Evolutionary conservation across 352 stramenopile species (phyloP), one percentile per base, ranked within the genome.

Genomic region (Pilasporangium apinafurcum): DNA sequence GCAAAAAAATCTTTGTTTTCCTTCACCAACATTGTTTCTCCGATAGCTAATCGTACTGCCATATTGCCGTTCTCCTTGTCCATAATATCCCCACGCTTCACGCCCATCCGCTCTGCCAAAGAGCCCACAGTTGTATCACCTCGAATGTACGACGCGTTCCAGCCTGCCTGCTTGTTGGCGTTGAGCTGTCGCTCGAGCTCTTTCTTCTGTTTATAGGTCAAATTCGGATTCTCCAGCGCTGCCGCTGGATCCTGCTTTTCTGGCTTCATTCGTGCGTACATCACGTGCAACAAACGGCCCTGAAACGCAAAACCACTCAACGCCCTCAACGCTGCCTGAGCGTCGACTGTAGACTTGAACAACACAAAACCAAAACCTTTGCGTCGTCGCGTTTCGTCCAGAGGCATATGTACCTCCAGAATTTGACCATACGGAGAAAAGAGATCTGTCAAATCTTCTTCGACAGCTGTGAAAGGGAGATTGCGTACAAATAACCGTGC

Each of bases 311-410:
- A 85, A 26, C 89, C 91, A 51, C 99, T 91, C 43, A 99, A 55
- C 53, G 71, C 65, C 28, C 79, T 79, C n/a, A 95, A 70, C 24
- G 96, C 96, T 29, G 54, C 57, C 38, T 91, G 69, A 1, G 96
- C 95, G 53, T 97, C 80, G 18, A 95, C 77, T 2, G 84, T 89
- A n/a, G 78, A 92, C 48, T 87, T 70, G 65, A 98, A 99, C 14
- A 87, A 72, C 17, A 99, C 81, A 62, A 99, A 99, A 10, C 83
- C 96, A 71, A 98, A 99, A 34, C 97, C 97, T 50, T 99, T 98
- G 37, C 93, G 92, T 29, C 88, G 76, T 56, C 95, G 92, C 13
- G 83, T 88, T 43, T 98, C 92, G 74, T 99, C 96, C 37, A 98
- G 71, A 22, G 96, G 95, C 60, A 99, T 96, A 54, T 99, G 95